Evolutionary conservation across 441 rosid genomes (phyloP).

Genomic region (Adansonia grandidieri): DNA sequence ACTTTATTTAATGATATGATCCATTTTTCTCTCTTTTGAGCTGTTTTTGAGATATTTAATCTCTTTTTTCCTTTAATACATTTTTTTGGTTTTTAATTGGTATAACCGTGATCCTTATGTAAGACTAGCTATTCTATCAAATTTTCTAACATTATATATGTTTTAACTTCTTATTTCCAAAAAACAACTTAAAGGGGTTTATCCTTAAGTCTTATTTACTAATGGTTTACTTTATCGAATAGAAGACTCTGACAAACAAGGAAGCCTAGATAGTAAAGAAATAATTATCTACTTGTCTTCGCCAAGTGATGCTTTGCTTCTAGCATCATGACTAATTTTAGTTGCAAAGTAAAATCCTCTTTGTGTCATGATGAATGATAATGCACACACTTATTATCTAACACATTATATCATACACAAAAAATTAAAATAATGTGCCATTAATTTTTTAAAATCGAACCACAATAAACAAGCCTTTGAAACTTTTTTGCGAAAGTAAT

Average conservation of each 20-base stretch:
- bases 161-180: constrained; percentile 15
- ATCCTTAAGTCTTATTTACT: not conserved
- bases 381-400: constrained; percentile 37
- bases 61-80: no score
- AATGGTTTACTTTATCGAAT: not conserved
- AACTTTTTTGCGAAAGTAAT: constrained; percentile 4
- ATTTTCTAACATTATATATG: not conserved
- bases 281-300: constrained; percentile 45
- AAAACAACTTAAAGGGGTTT: not conserved
- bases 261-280: not conserved
- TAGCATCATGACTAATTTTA: constrained; percentile 45
- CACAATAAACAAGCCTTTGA: not conserved
- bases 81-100: not conserved
- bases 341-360: constrained; percentile 45
- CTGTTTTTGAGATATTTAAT: not conserved
- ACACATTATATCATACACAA: constrained; percentile 37
- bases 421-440: constrained; percentile 30
- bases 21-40: not conserved
- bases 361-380: constrained; percentile 32
- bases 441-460: not conserved
- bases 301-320: constrained; percentile 41
- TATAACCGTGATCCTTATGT: not conserved
- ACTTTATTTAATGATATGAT: constrained; percentile 9
- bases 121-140: constrained; percentile 6
- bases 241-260: constrained; percentile 12